Evolutionary conservation across 352 stramenopile genomes (phyloP), one percentile per base, ranked within the genome.

Genomic region (Hyaloperonospora brassicae): DNA sequence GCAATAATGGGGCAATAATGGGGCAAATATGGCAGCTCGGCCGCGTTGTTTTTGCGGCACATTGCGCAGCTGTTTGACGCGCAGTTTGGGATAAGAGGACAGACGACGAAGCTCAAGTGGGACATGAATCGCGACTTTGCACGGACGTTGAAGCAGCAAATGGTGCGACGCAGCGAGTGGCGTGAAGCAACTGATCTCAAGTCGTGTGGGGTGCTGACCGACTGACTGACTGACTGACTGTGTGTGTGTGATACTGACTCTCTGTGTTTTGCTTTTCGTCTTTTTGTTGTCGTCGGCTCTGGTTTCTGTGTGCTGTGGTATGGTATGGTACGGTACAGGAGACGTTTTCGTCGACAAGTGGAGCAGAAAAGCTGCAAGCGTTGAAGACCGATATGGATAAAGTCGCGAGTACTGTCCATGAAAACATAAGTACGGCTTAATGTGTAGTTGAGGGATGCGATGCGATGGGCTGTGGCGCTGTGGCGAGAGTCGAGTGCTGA

Each of bases 71-170:
- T 91, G 35, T 94, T 94, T 49, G 81, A 94, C 55, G 70, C 79
- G 41, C 69, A 92, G 65, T 94, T 92, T 59, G 82, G 84, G 21
- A 91, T 92, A 42, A 78, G 84, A 46, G 84, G 84, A 44, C 92
- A 92, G 55, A 81, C 82, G 41, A 94, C 84, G 42, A 94, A 94
- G 64, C 72, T 94, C 48, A 89, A 90, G 42, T 59, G 92, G 23
- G 84, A 94, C 51, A 84, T 94, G 76, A 91, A 94, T 47, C 68
- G 79, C 12, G 84, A 94, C 50, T 94, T 94, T 70, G 73, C 74
- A 27, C 76, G 78, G 24, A 86, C 72, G 13, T 55, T 94, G 17
- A 91, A 90, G 67, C 91, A 84, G 61, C 74, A 92, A 67, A 92
- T 94, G 84, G 78, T 88, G 25, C 23, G 53, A 12, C 12, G 27